Evolutionary conservation across 148 eudicot genomes (phyloP), one percentile per base, ranked within the genome.

Genomic region (Amaranthus hypochondriacus): DNA sequence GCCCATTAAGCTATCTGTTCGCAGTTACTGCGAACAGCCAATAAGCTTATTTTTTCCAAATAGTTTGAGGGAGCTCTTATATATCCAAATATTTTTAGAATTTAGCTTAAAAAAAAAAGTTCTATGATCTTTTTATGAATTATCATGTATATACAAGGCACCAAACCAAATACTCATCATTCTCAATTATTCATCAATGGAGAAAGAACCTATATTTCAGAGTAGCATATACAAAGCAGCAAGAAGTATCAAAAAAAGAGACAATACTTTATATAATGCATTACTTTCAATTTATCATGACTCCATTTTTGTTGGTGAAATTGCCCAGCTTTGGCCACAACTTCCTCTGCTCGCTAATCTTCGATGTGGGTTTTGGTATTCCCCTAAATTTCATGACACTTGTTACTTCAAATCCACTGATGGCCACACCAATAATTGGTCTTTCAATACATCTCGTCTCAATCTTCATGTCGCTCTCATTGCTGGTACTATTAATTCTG

Each of bases 321-420:
- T 95, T 55, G 62, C 92, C 0, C 93, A 90, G 82, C 63, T 95
- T 6, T 95, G 98, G 98, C 96, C 96, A n/a, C 81, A 83, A 43
- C 85, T 95, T 12, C 96, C 98, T 0, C 72, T 95, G 1, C 66
- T 95, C 4, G 97, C 97, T 50, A 95, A 95, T 54, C 92, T 95
- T 53, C 90, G 98, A 0, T 95, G 98, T 52, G 98, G 98, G 0
- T 81, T 95, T 0, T 95, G 98, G 98, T 95, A 95, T 75, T 77
- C 82, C 0, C 63, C 77, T 7, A 78, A 55, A 6, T 92, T 92
- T 71, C 56, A 90, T 55, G 76, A 73, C 6, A 88, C 78, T 59
- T 95, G 98, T 62, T 95, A 95, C 81, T 95, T 95, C 84, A 95
- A 95, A 73, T 95, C 98, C 42, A 95, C 97, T 5, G 98, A 95